These are phyloP conservation scores for Iberis pinnata DNA, from an alignment of 345 rosid genomes.

Conservation along the genomic window DNA sequence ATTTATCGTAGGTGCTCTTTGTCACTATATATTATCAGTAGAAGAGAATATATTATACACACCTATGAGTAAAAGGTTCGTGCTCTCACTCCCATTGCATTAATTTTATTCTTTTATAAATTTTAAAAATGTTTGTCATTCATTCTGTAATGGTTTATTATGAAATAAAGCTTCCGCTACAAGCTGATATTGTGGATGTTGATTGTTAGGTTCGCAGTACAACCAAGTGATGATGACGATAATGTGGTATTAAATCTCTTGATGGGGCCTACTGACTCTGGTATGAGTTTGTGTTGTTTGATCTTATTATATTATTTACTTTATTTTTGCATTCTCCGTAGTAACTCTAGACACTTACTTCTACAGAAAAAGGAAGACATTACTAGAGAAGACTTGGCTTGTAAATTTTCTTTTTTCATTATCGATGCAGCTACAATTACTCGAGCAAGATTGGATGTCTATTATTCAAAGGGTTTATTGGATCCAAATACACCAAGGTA, in stretches of 20 bases:
- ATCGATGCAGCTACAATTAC: constrained; percentile 84
- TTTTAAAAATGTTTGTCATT: no score
- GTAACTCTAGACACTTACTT: background rate
- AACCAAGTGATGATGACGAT: constrained; percentile 60
- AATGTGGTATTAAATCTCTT: constrained; percentile 82
- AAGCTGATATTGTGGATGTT: constrained; percentile 31
- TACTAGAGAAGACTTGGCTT: constrained; percentile 75
- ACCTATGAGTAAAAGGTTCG: constrained; percentile 66
- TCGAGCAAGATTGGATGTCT: constrained; percentile 40
- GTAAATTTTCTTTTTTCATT: constrained; percentile 81
- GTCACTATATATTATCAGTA: constrained; percentile 95
- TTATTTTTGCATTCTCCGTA: background rate
- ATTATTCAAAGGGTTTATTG: no score
- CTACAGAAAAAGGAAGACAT: constrained; percentile 59
- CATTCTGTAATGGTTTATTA: background rate
- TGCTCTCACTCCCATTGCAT: constrained; percentile 24
- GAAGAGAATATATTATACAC: constrained; percentile 74
- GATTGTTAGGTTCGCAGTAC: constrained; percentile 79
- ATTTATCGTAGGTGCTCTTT: constrained; percentile 63
- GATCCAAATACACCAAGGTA: background rate
- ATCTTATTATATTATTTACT: constrained; percentile 3
- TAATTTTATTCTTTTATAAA: constrained; percentile 1
- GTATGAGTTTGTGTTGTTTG: constrained; percentile 32
- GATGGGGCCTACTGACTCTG: constrained; percentile 98
- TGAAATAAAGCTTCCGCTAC: no score